A percentile compares a stretch with the other conserved stretches of the same genome.
Conservation (phyloP, 441 rosid species). For the Rhodomyrtus psidioides region DNA sequence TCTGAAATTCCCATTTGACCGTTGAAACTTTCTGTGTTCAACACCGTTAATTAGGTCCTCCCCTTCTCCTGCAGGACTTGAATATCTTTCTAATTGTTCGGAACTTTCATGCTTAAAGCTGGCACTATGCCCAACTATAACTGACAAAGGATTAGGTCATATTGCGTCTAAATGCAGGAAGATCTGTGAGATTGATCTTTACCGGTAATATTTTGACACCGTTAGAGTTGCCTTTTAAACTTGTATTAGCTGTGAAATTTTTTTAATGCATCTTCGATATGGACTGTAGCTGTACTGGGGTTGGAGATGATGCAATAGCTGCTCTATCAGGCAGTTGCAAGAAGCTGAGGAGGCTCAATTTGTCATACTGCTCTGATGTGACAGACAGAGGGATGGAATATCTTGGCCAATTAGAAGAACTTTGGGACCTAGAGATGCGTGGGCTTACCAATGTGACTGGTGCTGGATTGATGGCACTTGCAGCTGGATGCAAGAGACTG, state of each 20-base stretch:
- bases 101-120: constrained; percentile 55
- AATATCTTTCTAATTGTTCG: constrained; percentile 61
- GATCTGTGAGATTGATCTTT: constrained; percentile 71
- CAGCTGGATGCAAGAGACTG: constrained; percentile 48
- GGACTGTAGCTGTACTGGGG: constrained; percentile 43
- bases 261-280: neutral
- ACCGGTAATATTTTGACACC: constrained; percentile 41
- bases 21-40: constrained; percentile 5
- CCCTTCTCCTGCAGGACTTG: constrained; percentile 46
- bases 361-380: constrained; percentile 65
- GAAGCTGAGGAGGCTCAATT: constrained; percentile 62
- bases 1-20: neutral
- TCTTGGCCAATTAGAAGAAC: constrained; percentile 44
- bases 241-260: neutral
- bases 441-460: constrained; percentile 50
- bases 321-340: constrained; percentile 69
- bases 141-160: constrained; percentile 58
- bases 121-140: constrained; percentile 61
- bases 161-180: constrained; percentile 55
- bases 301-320: constrained; percentile 73
- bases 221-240: neutral
- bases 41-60: neutral
- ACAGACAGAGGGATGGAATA: constrained; percentile 57
- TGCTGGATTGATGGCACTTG: constrained; percentile 52
- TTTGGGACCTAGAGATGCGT: constrained; percentile 64